A percentile compares a stretch with the other conserved stretches of the same genome.
Conservation (phyloP, 805 yeast species). For the Candida boleticola region DNA sequence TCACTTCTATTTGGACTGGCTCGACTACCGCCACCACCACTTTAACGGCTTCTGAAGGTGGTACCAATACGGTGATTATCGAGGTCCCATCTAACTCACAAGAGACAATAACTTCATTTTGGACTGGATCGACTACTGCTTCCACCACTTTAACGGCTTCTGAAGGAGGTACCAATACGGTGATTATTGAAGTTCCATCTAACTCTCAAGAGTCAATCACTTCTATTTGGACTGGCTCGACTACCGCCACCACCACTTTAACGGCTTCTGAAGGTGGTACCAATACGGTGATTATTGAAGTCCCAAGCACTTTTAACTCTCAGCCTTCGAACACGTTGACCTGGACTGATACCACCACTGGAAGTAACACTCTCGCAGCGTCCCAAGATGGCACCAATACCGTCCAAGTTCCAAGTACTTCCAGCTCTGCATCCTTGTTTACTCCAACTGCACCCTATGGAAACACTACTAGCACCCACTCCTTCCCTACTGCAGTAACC, state of each 20-base stretch:
- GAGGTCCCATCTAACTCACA: constrained; percentile 11
- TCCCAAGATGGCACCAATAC: constrained; percentile 6
- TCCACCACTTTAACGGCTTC: constrained; percentile 8
- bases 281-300: constrained; percentile 10
- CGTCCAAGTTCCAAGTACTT: constrained; percentile 8
- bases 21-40: background rate
- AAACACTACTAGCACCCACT: too few relatives aligned
- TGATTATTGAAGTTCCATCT: constrained; percentile 10
- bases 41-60: constrained; percentile 1
- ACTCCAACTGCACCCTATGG: too few relatives aligned
- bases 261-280: constrained; percentile 8
- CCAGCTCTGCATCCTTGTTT: too few relatives aligned
- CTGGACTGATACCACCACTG: constrained; percentile 12
- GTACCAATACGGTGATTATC: constrained; percentile 8
- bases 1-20: constrained; percentile 4
- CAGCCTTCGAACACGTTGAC: constrained; percentile 9
- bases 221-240: constrained; percentile 11
- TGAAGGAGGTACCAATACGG: constrained; percentile 8
- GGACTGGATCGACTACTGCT: constrained; percentile 9
- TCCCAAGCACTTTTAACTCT: constrained; percentile 6
- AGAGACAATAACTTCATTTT: constrained; percentile 6
- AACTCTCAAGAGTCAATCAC: constrained; percentile 7
- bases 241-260: constrained; percentile 6
- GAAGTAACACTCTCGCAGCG: background rate
- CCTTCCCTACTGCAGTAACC: too few relatives aligned